These are phyloP conservation scores for Saturnispora kantuleensis DNA, from an alignment of 805 yeast genomes.

Conservation along the genomic window DNA sequence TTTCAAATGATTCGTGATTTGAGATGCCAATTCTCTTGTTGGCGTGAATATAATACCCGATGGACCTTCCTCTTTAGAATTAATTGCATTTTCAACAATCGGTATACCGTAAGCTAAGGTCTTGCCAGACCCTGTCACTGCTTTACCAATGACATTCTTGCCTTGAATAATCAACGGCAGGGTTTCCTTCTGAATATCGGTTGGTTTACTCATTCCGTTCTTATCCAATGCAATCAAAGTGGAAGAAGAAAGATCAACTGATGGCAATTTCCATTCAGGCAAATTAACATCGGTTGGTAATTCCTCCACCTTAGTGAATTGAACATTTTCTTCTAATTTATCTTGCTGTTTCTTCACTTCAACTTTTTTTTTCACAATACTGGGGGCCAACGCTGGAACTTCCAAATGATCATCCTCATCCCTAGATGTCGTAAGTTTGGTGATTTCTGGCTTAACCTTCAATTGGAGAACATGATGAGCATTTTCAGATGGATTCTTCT, in stretches of 20 bases:
- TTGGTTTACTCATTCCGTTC: constrained; percentile 58
- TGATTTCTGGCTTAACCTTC: constrained; percentile 8
- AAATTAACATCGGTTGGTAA: constrained; percentile 32
- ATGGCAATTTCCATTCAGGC: constrained; percentile 47
- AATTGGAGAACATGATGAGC: constrained; percentile 8
- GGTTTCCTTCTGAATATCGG: constrained; percentile 69
- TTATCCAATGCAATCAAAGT: constrained; percentile 52
- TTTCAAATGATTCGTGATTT: constrained; percentile 74
- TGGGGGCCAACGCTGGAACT: constrained; percentile 10
- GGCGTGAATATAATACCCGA: constrained; percentile 84
- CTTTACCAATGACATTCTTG: constrained; percentile 85
- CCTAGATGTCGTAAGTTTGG: constrained; percentile 7
- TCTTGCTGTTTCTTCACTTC: constrained; percentile 5
- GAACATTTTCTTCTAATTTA: constrained; percentile 10
- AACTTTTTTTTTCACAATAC: constrained; percentile 6
- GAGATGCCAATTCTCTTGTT: constrained; percentile 93
- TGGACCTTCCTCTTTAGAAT: constrained; percentile 30
- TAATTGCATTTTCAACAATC: constrained; percentile 53
- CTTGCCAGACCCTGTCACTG: constrained; percentile 96
- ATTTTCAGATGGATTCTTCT: background rate
- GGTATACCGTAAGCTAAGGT: constrained; percentile 95
- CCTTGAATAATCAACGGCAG: constrained; percentile 70
- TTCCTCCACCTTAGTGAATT: constrained; percentile 11
- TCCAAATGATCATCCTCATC: constrained; percentile 13
- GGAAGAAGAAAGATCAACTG: constrained; percentile 39